These are phyloP conservation scores for Plenodomus biglobosus DNA, from an alignment of 2,329 filamentous ascomycete species.

Conservation along the genomic window DNA sequence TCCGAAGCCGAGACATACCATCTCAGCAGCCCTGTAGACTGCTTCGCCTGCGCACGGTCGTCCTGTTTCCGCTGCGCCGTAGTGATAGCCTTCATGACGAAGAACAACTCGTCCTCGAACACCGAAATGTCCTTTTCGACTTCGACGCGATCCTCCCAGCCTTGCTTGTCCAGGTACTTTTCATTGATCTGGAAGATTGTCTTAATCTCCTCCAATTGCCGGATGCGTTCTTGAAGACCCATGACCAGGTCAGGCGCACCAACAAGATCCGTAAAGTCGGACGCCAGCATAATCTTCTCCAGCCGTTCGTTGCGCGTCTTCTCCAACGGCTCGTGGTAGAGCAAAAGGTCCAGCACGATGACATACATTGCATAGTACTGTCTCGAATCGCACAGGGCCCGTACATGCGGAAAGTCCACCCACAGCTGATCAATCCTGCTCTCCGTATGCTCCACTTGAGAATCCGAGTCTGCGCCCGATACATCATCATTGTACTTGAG, in stretches of 20 bases:
- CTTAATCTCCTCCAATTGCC: slow-evolving; percentile 94
- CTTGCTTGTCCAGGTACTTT: slow-evolving; percentile 79
- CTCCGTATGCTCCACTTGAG: slow-evolving; percentile 61
- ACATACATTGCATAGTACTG: slow-evolving; percentile 99
- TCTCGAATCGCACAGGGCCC: slow-evolving; percentile 93
- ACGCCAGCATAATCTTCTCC: slow-evolving; percentile 98
- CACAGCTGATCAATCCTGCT: slow-evolving; percentile 92
- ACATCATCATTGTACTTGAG: slow-evolving; percentile 97
- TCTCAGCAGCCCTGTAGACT: slow-evolving; percentile 77
- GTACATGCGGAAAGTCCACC: slow-evolving; percentile 92
- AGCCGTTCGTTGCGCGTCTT: slow-evolving; percentile 95
- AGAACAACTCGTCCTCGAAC: slow-evolving; percentile 97
- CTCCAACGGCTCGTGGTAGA: slow-evolving; percentile 94
- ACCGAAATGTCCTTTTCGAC: slow-evolving; percentile 85
- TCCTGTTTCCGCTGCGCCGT: slow-evolving; percentile 86
- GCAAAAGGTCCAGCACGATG: slow-evolving; percentile 90
- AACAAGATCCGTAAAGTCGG: slow-evolving; percentile 94
- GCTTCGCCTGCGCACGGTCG: slow-evolving; percentile 61
- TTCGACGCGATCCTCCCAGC: slow-evolving; percentile 87
- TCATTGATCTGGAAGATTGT: slow-evolving; percentile 92
- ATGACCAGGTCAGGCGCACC: slow-evolving; percentile 93
- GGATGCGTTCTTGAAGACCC: slow-evolving; percentile 86
- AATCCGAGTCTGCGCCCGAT: slow-evolving; percentile 60
- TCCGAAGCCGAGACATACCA: slow-evolving; percentile 95
- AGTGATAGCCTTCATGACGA: slow-evolving; percentile 99